Evolutionary conservation across 768 basidiomycete species (phyloP).

Genomic region (Atractiella rhizophila): DNA sequence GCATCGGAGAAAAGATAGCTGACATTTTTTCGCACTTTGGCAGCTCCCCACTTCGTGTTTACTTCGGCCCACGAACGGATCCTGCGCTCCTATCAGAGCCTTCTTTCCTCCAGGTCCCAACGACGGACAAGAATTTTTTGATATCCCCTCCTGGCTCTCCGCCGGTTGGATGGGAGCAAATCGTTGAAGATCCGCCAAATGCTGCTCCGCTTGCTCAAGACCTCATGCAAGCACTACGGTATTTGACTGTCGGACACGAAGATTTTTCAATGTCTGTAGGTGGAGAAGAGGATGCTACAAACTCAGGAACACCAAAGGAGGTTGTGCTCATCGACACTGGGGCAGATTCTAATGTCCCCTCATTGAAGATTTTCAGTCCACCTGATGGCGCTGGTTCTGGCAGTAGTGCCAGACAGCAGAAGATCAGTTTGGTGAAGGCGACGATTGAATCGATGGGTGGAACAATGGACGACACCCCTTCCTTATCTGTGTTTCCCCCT

Average conservation of each 20-base stretch:
- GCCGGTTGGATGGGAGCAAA: constrained; percentile 84
- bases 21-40: constrained; percentile 18
- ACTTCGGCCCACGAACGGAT: constrained; percentile 17
- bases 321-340: constrained; percentile 8
- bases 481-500: neutral
- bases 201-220: constrained; percentile 58
- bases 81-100: constrained; percentile 13
- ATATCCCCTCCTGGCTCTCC: constrained; percentile 96
- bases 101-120: constrained; percentile 47
- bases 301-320: constrained; percentile 13
- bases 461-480: neutral
- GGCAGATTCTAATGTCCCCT: neutral
- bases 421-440: constrained; percentile 20
- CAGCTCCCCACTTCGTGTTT: constrained; percentile 22
- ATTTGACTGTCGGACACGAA: constrained; percentile 30
- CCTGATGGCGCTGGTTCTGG: constrained; percentile 3
- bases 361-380: constrained; percentile 4
- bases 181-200: constrained; percentile 76
- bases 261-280: constrained; percentile 5
- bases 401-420: constrained; percentile 4
- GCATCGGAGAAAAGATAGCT: too few relatives aligned
- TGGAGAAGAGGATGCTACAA: constrained; percentile 7
- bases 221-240: constrained; percentile 49
- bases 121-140: constrained; percentile 72
- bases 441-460: constrained; percentile 20